Evolutionary conservation across 768 basidiomycete species (phyloP).

Genomic region (Mycena belliarum): DNA sequence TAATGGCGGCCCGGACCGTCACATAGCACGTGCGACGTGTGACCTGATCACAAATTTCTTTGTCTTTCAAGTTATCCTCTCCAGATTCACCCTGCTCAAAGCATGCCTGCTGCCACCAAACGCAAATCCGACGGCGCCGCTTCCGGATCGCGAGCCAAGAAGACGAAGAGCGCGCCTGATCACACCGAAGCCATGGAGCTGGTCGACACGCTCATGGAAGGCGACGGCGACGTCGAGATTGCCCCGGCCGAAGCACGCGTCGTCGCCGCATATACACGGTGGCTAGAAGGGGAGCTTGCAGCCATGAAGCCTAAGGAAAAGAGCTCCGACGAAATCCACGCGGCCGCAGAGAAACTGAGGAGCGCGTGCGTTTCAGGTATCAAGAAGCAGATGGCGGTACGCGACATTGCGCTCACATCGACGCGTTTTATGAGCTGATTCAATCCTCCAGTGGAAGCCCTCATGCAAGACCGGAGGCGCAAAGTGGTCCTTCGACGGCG

Average conservation of each 20-base stretch:
- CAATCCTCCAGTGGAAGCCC: constrained; percentile 15
- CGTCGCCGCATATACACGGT: constrained; percentile 22
- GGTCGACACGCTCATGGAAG: constrained; percentile 34
- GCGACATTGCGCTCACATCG: constrained; percentile 26
- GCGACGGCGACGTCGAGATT: constrained; percentile 29
- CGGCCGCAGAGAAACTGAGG: constrained; percentile 38
- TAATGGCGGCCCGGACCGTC: too few species aligned
- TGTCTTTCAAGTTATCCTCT: constrained; percentile 5
- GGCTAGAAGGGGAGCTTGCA: constrained; percentile 11
- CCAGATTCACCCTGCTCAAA: background rate
- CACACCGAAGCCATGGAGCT: constrained; percentile 31
- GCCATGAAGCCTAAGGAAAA: constrained; percentile 33
- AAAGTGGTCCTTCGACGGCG: constrained; percentile 45
- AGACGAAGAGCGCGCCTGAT: constrained; percentile 23
- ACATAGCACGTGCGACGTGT: background rate
- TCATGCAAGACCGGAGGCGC: constrained; percentile 39
- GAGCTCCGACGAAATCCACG: constrained; percentile 24
- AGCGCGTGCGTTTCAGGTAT: constrained; percentile 43
- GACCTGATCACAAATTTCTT: background rate
- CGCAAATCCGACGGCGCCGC: constrained; percentile 32
- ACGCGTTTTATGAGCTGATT: background rate
- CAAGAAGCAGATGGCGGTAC: constrained; percentile 43
- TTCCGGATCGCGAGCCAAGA: constrained; percentile 28
- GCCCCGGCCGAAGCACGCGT: constrained; percentile 31
- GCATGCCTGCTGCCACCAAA: constrained; percentile 27